Conservation (phyloP, 352 stramenopile species). For the Pilasporangium apinafurcum region DNA sequence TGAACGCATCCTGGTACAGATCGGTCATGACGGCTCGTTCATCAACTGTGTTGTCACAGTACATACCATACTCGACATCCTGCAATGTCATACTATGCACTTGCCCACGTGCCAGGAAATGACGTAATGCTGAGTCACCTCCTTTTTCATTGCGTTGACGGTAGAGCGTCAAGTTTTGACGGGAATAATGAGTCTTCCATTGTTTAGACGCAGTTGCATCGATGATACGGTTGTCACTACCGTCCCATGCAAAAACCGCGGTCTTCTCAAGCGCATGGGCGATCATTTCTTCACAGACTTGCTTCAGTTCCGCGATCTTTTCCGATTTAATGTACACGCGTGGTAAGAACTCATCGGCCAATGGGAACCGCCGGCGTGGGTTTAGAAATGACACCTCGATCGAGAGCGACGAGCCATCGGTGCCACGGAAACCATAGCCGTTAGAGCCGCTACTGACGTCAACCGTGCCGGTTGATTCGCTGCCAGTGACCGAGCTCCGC, state of each 20-base stretch:
- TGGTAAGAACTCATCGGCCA: constrained; percentile 47
- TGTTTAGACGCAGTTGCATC: constrained; percentile 22
- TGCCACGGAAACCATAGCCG: constrained; percentile 42
- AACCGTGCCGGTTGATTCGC: constrained; percentile 11
- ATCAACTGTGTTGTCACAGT: constrained; percentile 35
- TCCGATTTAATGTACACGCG: constrained; percentile 25
- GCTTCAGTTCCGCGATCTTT: constrained; percentile 35
- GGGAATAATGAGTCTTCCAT: constrained; percentile 51
- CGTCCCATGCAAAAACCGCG: constrained; percentile 47
- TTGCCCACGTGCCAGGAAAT: constrained; percentile 38
- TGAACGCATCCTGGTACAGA: constrained; percentile 30
- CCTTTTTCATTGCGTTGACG: constrained; percentile 28
- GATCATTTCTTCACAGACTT: constrained; percentile 40
- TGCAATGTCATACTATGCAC: constrained; percentile 40
- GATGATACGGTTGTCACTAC: constrained; percentile 33
- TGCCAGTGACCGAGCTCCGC: constrained; percentile 21
- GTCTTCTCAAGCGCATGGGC: constrained; percentile 38
- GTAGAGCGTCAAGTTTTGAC: constrained; percentile 46
- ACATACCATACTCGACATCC: constrained; percentile 45
- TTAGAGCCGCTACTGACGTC: constrained; percentile 33
- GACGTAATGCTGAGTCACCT: constrained; percentile 14
- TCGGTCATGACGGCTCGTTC: constrained; percentile 39
- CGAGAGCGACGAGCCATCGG: constrained; percentile 41
- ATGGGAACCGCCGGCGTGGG: constrained; percentile 48
- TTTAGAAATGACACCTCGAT: constrained; percentile 60